Percentiles rank a stretch among this genome's conserved stretches.
Conservation (phyloP, 352 stramenopile species). For the Plasmopara viticola region DNA sequence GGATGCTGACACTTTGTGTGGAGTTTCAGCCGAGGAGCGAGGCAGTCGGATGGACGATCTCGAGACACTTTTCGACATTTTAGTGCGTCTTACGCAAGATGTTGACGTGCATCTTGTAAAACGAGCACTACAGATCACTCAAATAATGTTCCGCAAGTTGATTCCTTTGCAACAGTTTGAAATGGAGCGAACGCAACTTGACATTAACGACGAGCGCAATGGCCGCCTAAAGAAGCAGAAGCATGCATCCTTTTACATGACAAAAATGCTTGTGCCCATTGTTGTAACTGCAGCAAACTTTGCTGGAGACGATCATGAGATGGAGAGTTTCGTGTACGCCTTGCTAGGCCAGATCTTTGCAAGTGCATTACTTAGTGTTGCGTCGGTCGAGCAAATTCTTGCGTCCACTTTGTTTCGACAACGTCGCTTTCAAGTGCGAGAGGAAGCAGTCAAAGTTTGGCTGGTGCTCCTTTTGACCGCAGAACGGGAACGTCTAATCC, state of each 20-base stretch:
- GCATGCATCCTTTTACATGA: conserved; percentile 24
- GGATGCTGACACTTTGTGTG: conserved; percentile 14
- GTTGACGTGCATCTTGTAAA: conserved; percentile 65
- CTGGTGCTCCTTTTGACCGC: conserved; percentile 38
- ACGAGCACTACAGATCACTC: conserved; percentile 49
- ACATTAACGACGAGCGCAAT: not conserved
- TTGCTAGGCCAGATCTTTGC: conserved; percentile 33
- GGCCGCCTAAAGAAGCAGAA: not conserved
- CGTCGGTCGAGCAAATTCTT: conserved; percentile 22
- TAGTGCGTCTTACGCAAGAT: conserved; percentile 52
- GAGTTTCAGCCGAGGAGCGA: conserved; percentile 12
- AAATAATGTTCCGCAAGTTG: conserved; percentile 49
- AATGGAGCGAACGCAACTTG: conserved; percentile 3
- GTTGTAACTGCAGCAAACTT: conserved; percentile 55
- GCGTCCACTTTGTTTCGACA: conserved; percentile 34
- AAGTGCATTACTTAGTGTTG: conserved; percentile 17
- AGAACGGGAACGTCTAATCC: conserved; percentile 17
- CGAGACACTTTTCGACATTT: conserved; percentile 37
- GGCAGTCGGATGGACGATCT: conserved; percentile 13
- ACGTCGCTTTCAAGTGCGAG: conserved; percentile 48
- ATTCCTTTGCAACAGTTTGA: conserved; percentile 8
- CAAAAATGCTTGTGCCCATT: conserved; percentile 40
- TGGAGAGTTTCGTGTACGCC: conserved; percentile 30
- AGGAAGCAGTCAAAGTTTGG: conserved; percentile 56
- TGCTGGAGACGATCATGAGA: conserved; percentile 40